Conservation (phyloP, 1,139 yeast species). For the Eremothecium cymbalariae region DNA sequence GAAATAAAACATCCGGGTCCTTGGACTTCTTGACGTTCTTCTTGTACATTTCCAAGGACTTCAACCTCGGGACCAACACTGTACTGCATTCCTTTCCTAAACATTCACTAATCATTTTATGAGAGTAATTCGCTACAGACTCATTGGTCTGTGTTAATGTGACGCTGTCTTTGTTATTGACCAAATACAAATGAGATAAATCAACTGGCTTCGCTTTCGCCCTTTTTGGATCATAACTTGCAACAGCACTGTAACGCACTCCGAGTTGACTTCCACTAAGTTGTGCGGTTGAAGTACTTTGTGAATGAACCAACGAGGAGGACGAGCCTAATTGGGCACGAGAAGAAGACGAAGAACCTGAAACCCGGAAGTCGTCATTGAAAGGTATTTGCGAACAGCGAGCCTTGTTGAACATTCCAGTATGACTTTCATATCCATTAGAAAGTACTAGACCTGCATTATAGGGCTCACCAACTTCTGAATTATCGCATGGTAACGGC, state of each 20-base stretch:
- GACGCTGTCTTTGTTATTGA: constrained; percentile 30
- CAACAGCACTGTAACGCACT: constrained; percentile 3
- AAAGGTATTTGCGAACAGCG: not conserved
- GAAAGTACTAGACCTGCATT: no score
- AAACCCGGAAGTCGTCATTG: constrained; percentile 1
- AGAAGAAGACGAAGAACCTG: constrained; percentile 4
- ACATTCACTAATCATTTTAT: constrained; percentile 38
- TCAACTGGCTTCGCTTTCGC: constrained; percentile 33
- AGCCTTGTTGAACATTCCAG: no score
- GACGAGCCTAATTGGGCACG: not conserved
- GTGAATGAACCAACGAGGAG: constrained; percentile 1
- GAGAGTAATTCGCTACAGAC: constrained; percentile 35
- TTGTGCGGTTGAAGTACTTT: not conserved
- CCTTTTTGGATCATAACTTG: not conserved
- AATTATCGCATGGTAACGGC: no score
- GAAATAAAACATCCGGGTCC: constrained; percentile 79
- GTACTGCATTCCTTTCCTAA: constrained; percentile 42
- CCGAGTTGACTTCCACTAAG: not conserved
- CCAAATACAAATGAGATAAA: constrained; percentile 34
- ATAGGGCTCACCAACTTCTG: no score
- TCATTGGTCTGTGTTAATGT: constrained; percentile 35
- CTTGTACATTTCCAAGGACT: constrained; percentile 80
- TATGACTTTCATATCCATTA: no score
- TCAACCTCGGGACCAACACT: constrained; percentile 61
- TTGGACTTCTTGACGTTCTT: constrained; percentile 77